phyloP scores from a whole-genome alignment of 2,329 filamentous ascomycete species.

The Clarireedia homoeocarpa region DNA sequence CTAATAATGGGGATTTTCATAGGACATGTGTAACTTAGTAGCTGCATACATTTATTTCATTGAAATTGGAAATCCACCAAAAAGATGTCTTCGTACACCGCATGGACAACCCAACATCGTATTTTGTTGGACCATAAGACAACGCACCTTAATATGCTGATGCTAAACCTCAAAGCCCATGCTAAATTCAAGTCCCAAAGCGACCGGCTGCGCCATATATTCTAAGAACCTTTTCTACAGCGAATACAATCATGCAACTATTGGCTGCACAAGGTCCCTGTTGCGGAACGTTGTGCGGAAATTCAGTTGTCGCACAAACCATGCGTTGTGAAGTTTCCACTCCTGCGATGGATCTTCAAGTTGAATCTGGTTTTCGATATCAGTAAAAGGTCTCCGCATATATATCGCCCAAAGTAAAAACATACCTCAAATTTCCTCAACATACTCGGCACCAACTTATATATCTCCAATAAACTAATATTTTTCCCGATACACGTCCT shows the following conservation, averaged over 20 bases:
- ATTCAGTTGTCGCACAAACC: conserved; percentile 55
- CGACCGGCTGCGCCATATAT: background rate
- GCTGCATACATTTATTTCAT: too few species aligned
- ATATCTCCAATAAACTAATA: conserved; percentile 54
- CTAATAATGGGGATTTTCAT: background rate
- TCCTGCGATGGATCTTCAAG: conserved; percentile 47
- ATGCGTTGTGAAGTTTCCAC: conserved; percentile 52
- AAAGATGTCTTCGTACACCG: too few species aligned
- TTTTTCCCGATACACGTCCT: conserved; percentile 66
- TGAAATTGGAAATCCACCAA: too few species aligned
- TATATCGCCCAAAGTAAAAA: conserved; percentile 4
- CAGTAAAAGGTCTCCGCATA: background rate
- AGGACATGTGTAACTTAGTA: background rate
- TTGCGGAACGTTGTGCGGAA: conserved; percentile 33
- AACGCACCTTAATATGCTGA: background rate
- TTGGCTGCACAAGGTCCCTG: conserved; percentile 19
- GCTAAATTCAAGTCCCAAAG: background rate
- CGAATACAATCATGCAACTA: background rate
- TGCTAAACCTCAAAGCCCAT: background rate
- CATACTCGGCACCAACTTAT: conserved; percentile 53
- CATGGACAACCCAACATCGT: too few species aligned
- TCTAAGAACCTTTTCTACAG: background rate
- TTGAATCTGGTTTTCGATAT: conserved; percentile 35
- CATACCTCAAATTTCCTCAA: conserved; percentile 56
- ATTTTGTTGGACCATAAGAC: background rate